Evolutionary conservation across 257 asterid species (phyloP).

Genomic region (Solanum microdontum): DNA sequence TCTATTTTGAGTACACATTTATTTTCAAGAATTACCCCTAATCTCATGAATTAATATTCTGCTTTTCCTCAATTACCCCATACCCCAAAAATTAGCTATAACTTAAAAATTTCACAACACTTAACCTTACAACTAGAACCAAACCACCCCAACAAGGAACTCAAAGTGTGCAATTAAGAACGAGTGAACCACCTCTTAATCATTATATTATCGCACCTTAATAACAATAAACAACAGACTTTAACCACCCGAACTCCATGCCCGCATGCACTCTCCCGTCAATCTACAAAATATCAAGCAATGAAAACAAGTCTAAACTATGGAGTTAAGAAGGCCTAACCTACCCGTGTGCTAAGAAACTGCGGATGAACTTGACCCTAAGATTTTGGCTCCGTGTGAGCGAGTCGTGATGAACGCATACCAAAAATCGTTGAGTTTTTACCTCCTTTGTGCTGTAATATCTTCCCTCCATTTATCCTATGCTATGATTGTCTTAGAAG

Average conservation of each 20-base stretch:
- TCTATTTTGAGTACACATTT: neutral
- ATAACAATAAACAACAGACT: neutral
- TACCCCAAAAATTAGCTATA: neutral
- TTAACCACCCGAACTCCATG: neutral
- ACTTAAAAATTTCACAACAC: too few species aligned
- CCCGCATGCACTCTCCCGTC: neutral
- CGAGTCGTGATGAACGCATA: neutral
- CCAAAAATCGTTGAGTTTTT: too few species aligned
- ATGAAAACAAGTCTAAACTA: neutral
- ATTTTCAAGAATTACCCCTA: neutral
- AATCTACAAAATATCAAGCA: neutral
- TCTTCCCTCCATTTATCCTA: neutral
- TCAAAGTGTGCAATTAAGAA: neutral
- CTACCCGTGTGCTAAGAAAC: neutral
- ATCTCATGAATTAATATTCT: neutral
- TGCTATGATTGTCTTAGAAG: neutral
- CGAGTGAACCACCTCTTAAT: neutral
- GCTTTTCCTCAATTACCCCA: neutral
- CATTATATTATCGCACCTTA: neutral
- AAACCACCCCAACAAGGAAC: neutral
- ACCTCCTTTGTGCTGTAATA: neutral
- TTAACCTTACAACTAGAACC: neutral
- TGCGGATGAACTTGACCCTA: neutral
- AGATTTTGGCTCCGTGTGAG: neutral
- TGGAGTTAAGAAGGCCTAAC: neutral